A percentile compares a stretch with the other conserved stretches of the same genome.
These are phyloP conservation scores for Tarenaya hassleriana DNA, from an alignment of 345 rosid species.

Conservation along the genomic window DNA sequence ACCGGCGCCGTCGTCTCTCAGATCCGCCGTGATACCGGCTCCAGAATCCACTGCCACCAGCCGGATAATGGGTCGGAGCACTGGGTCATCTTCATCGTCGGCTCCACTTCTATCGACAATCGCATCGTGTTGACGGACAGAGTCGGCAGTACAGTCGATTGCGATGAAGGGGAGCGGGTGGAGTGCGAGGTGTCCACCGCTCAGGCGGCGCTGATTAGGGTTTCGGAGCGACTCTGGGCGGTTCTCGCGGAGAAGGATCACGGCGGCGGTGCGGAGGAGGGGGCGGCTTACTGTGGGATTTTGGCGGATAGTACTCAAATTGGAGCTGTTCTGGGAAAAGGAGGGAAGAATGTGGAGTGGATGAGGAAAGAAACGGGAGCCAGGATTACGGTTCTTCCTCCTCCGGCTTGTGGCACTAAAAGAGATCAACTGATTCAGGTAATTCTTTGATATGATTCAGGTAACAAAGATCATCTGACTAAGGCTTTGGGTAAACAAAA, in stretches of 20 bases:
- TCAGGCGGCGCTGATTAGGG: constrained; percentile 58
- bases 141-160: constrained; percentile 21
- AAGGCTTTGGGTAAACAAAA: too few species aligned
- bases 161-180: constrained; percentile 21
- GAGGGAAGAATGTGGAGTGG: constrained; percentile 38
- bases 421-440: constrained; percentile 61
- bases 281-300: constrained; percentile 51
- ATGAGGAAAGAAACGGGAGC: constrained; percentile 52
- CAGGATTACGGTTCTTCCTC: constrained; percentile 43
- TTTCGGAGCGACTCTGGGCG: constrained; percentile 54
- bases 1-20: too few species aligned
- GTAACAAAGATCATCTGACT: not conserved
- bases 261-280: constrained; percentile 20
- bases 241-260: constrained; percentile 29
- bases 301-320: constrained; percentile 44
- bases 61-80: constrained; percentile 33
- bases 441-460: not conserved
- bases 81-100: constrained; percentile 36
- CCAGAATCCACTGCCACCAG: constrained; percentile 36
- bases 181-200: constrained; percentile 39
- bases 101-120: constrained; percentile 30
- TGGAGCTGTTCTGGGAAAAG: constrained; percentile 45
- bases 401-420: constrained; percentile 43
- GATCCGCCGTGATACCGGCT: constrained; percentile 33
- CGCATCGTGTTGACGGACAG: constrained; percentile 25